phyloP scores from a whole-genome alignment of 768 basidiomycete species.

The Hericium rajendrae region DNA sequence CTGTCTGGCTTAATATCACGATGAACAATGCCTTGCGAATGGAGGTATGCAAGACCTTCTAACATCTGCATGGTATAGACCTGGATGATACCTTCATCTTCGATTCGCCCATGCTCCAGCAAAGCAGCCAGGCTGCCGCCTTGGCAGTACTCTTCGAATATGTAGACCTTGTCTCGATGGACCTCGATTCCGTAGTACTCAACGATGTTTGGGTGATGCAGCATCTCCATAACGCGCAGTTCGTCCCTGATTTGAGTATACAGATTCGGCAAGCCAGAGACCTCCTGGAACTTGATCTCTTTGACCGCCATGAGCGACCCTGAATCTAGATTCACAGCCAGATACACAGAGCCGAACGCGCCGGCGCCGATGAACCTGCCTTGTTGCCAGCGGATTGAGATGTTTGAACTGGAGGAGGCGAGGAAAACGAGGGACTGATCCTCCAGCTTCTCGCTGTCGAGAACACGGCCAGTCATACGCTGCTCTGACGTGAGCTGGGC shows the following conservation, averaged over 20 bases:
- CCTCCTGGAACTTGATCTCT: slow-evolving; percentile 60
- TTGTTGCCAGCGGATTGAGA: slow-evolving; percentile 96
- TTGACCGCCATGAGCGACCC: slow-evolving; percentile 98
- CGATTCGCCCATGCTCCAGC: slow-evolving; percentile 88
- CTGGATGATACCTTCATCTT: slow-evolving; percentile 93
- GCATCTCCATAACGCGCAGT: slow-evolving; percentile 94
- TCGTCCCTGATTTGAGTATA: slow-evolving; percentile 94
- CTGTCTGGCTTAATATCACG: slow-evolving; percentile 99
- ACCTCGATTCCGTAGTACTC: slow-evolving; percentile 99
- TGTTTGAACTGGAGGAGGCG: slow-evolving; percentile 91
- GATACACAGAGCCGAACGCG: slow-evolving; percentile 98
- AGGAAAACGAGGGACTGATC: slow-evolving; percentile 91
- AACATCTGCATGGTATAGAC: slow-evolving; percentile 97
- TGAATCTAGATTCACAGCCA: slow-evolving; percentile 92
- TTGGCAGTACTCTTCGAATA: slow-evolving; percentile 97
- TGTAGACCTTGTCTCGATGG: slow-evolving; percentile 96
- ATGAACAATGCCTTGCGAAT: slow-evolving; percentile 87
- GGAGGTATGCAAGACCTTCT: slow-evolving; percentile 88
- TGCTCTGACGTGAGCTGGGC: slow-evolving; percentile 55
- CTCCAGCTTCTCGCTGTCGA: slow-evolving; percentile 89
- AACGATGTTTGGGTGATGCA: slow-evolving; percentile 95
- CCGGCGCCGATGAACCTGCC: slow-evolving; percentile 98
- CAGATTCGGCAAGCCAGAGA: slow-evolving; percentile 78
- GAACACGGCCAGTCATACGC: slow-evolving; percentile 77
- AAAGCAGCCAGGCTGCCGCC: slow-evolving; percentile 87